These are phyloP conservation scores for Nissolia schottii DNA, from an alignment of 306 rosid species.

Conservation along the genomic window DNA sequence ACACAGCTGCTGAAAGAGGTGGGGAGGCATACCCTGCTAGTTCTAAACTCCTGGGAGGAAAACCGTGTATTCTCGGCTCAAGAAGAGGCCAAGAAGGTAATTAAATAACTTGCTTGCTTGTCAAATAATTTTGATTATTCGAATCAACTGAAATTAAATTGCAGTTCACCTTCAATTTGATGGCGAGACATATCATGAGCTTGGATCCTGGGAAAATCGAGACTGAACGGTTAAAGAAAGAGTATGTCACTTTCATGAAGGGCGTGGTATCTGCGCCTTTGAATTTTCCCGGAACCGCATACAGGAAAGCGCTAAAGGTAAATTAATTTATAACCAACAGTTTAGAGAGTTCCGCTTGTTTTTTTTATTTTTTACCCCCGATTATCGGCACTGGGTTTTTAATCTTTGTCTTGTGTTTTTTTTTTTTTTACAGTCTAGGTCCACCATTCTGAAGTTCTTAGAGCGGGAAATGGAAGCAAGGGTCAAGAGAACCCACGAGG, in stretches of 20 bases:
- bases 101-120: too few species aligned
- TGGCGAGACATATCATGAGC: constrained; percentile 87
- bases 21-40: constrained; percentile 69
- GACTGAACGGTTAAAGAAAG: constrained; percentile 72
- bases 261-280: constrained; percentile 83
- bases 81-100: constrained; percentile 88
- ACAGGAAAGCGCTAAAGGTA: constrained; percentile 77
- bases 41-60: constrained; percentile 62
- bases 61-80: constrained; percentile 71
- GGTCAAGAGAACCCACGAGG: constrained; percentile 11
- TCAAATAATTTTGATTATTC: too few species aligned
- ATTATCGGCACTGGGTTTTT: background rate
- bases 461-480: constrained; percentile 34
- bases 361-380: background rate
- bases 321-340: background rate
- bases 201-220: constrained; percentile 82
- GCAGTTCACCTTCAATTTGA: constrained; percentile 88
- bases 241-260: constrained; percentile 86
- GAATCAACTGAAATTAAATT: too few species aligned
- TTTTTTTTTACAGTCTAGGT: constrained; percentile 32
- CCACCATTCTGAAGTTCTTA: constrained; percentile 45
- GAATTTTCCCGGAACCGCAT: constrained; percentile 87
- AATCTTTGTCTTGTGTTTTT: background rate
- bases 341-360: background rate
- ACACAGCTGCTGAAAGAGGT: constrained; percentile 68